phyloP scores from a whole-genome alignment of 768 basidiomycete genomes.

The Kwoniella heveanensis region DNA sequence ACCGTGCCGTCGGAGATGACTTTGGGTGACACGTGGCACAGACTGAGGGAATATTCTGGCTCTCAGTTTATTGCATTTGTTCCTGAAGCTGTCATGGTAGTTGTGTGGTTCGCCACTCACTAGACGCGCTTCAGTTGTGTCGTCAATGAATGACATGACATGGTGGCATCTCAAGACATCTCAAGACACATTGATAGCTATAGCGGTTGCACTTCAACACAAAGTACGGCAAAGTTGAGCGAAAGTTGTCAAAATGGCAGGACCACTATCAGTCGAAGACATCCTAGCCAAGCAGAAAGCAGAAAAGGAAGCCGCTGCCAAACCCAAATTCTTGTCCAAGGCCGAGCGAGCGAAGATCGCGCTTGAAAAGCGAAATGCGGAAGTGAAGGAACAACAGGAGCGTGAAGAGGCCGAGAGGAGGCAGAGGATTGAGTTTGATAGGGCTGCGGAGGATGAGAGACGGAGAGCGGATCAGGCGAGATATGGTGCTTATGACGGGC shows the following conservation, averaged over 20 bases:
- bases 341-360: conserved; percentile 87
- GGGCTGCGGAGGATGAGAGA: conserved; percentile 67
- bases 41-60: background rate
- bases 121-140: too few relatives aligned
- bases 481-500: conserved; percentile 56
- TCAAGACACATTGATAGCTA: too few relatives aligned
- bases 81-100: background rate
- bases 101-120: background rate
- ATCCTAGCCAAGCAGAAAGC: conserved; percentile 81
- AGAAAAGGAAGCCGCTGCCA: conserved; percentile 86
- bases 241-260: conserved; percentile 34
- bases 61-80: conserved; percentile 8
- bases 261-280: conserved; percentile 82
- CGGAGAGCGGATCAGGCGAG: conserved; percentile 59
- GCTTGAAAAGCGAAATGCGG: conserved; percentile 79
- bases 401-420: conserved; percentile 65
- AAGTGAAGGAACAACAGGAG: conserved; percentile 73
- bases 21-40: background rate
- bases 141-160: too few relatives aligned
- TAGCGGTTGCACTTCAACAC: too few relatives aligned
- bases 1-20: background rate
- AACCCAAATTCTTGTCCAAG: conserved; percentile 94
- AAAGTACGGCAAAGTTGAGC: too few relatives aligned
- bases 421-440: conserved; percentile 74
- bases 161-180: too few relatives aligned